Evolutionary conservation across 495 filamentous ascomycete genomes (phyloP).

Genomic region (Trichoderma virens): DNA sequence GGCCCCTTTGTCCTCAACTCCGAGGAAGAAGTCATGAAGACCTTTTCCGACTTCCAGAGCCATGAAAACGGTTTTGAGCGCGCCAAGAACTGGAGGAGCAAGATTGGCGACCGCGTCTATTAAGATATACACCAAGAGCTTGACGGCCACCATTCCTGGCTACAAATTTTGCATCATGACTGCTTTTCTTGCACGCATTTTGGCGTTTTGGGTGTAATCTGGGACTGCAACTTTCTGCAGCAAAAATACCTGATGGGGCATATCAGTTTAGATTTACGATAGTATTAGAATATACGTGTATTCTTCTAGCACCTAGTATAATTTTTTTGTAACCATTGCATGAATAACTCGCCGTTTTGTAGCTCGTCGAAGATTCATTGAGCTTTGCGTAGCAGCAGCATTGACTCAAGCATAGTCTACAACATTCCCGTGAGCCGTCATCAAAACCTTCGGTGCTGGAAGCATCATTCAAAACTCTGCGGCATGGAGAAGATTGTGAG

Average conservation of each 20-base stretch:
- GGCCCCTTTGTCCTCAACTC: conserved; percentile 85
- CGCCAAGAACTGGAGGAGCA: conserved; percentile 73
- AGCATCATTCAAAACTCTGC: neutral
- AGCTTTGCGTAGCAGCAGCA: too few species aligned
- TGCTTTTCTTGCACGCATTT: neutral
- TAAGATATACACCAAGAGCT: neutral
- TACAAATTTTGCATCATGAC: neutral
- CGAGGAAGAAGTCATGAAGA: conserved; percentile 82
- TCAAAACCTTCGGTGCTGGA: too few species aligned
- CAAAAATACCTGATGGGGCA: neutral
- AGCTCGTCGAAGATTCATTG: too few species aligned
- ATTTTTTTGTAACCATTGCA: too few species aligned
- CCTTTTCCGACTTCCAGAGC: conserved; percentile 80
- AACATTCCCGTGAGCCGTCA: too few species aligned
- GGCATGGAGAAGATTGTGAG: neutral
- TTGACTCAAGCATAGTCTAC: too few species aligned
- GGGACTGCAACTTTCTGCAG: neutral
- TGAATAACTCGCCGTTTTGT: too few species aligned
- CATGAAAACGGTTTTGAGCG: conserved; percentile 86
- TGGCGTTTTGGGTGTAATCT: neutral
- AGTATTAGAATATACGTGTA: too few species aligned
- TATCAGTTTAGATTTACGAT: neutral
- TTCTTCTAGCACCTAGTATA: too few species aligned
- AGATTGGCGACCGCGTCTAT: conserved; percentile 66
- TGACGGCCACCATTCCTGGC: neutral